A percentile compares a stretch with the other conserved stretches of the same genome.
Conservation (phyloP, 2,329 filamentous ascomycete genomes). For the Sporothrix mexicana region DNA sequence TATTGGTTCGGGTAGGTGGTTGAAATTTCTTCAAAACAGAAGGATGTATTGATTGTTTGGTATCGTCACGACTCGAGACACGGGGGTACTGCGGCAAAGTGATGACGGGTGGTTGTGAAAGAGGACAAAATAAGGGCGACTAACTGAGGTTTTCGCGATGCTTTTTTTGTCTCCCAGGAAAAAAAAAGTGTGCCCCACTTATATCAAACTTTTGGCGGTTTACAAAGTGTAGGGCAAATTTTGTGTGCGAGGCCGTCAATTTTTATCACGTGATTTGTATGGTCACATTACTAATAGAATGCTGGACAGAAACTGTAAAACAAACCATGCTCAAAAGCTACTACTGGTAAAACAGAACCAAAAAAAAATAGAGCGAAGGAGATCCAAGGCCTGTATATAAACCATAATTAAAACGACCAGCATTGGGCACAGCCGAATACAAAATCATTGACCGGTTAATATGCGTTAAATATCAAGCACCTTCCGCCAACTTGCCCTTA, state of each 20-base stretch:
- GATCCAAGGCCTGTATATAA: neutral
- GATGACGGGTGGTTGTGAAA: slow-evolving; percentile 36
- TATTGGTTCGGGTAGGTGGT: slow-evolving; percentile 46
- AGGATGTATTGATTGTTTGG: slow-evolving; percentile 15
- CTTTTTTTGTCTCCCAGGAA: slow-evolving; percentile 10
- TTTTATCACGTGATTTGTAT: no score
- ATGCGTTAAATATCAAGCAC: no score
- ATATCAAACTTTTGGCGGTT: slow-evolving; percentile 5
- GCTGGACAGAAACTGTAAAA: no score
- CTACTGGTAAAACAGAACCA: neutral
- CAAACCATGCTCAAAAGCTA: no score
- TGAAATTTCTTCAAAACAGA: slow-evolving; percentile 28
- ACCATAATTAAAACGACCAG: no score
- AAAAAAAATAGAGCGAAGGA: neutral
- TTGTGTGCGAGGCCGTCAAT: no score
- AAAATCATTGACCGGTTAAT: no score
- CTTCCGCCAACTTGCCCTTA: no score
- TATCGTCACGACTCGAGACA: slow-evolving; percentile 40
- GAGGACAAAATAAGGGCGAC: slow-evolving; percentile 3
- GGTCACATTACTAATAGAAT: no score
- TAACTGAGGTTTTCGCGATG: slow-evolving; percentile 22
- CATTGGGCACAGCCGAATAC: no score
- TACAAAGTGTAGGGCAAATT: no score
- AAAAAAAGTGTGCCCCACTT: slow-evolving; percentile 28
- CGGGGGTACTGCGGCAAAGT: slow-evolving; percentile 40